Conservation (phyloP, 2,329 filamentous ascomycete species). For the Penicillium hesseltinei region DNA sequence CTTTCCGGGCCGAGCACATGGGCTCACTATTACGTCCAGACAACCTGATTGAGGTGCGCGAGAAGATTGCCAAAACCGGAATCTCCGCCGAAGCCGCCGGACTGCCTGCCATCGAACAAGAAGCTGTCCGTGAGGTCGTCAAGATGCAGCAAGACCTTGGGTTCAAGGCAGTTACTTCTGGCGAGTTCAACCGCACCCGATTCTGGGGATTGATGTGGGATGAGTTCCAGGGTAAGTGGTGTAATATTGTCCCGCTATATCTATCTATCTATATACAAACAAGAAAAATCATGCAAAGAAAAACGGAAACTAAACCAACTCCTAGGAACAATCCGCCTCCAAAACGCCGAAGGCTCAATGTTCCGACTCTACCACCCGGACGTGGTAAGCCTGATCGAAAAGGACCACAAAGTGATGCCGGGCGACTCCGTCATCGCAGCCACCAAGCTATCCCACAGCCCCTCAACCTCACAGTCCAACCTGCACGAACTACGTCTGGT, state of each 20-base stretch:
- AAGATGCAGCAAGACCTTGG: slow-evolving; percentile 23
- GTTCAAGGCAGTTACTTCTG: slow-evolving; percentile 22
- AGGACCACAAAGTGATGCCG: slow-evolving; percentile 29
- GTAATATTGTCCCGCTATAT: too few species aligned
- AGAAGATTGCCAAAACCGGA: slow-evolving; percentile 20
- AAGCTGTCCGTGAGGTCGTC: slow-evolving; percentile 21
- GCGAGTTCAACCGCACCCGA: slow-evolving; percentile 25
- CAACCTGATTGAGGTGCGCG: slow-evolving; percentile 19
- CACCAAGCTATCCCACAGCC: slow-evolving; percentile 23
- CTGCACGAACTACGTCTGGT: slow-evolving; percentile 24
- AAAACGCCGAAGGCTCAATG: slow-evolving; percentile 28
- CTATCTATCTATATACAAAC: neutral
- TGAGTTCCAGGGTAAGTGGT: slow-evolving; percentile 21
- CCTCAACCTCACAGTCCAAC: slow-evolving; percentile 18
- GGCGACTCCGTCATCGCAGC: slow-evolving; percentile 29
- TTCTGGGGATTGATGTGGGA: slow-evolving; percentile 28
- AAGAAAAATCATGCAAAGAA: too few species aligned
- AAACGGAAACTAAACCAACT: slow-evolving; percentile 47
- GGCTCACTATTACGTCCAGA: slow-evolving; percentile 23
- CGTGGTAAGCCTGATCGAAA: slow-evolving; percentile 28
- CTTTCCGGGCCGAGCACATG: slow-evolving; percentile 26
- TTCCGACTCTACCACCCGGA: slow-evolving; percentile 30
- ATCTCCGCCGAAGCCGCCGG: slow-evolving; percentile 21
- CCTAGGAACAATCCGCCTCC: slow-evolving; percentile 43
- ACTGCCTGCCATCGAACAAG: neutral